phyloP scores from a whole-genome alignment of 1,284 basidiomycete species.

The Malassezia globosa region DNA sequence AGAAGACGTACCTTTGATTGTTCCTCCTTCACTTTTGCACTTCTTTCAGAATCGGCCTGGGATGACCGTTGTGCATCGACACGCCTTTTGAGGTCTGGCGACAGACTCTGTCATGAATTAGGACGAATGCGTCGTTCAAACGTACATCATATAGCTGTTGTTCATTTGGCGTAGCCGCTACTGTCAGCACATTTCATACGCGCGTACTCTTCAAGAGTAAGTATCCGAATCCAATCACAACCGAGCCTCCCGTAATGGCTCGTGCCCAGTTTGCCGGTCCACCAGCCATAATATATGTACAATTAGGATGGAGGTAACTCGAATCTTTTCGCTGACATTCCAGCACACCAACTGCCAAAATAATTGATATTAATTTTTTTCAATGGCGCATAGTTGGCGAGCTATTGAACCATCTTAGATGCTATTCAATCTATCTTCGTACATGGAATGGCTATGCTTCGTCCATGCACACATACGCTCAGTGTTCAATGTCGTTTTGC shows the following conservation, averaged over 20 bases:
- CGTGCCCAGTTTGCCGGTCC: conserved; percentile 14
- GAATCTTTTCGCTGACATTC: too few relatives aligned
- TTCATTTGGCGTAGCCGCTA: conserved; percentile 8
- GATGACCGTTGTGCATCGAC: conserved; percentile 8
- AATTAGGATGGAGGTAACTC: too few relatives aligned
- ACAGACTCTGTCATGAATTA: conserved; percentile 2
- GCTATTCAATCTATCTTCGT: too few relatives aligned
- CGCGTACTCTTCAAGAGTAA: conserved; percentile 11
- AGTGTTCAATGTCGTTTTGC: too few relatives aligned
- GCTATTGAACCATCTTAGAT: too few relatives aligned
- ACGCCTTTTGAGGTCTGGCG: conserved; percentile 11
- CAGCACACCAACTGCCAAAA: too few relatives aligned
- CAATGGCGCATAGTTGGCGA: too few relatives aligned
- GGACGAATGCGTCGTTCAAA: too few relatives aligned
- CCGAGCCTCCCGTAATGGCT: conserved; percentile 4
- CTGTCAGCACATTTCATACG: neutral
- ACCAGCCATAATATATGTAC: too few relatives aligned
- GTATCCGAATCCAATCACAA: conserved; percentile 8
- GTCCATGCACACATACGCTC: too few relatives aligned
- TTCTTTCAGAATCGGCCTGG: neutral
- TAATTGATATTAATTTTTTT: too few relatives aligned
- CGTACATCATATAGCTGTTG: conserved; percentile 15
- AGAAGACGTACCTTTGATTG: conserved; percentile 4
- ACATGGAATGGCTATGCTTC: too few relatives aligned
- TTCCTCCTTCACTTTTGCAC: neutral